A percentile compares a stretch with the other conserved stretches of the same genome.
These are phyloP conservation scores for Globisporangium nodosum DNA, from an alignment of 352 stramenopile genomes.

Conservation along the genomic window DNA sequence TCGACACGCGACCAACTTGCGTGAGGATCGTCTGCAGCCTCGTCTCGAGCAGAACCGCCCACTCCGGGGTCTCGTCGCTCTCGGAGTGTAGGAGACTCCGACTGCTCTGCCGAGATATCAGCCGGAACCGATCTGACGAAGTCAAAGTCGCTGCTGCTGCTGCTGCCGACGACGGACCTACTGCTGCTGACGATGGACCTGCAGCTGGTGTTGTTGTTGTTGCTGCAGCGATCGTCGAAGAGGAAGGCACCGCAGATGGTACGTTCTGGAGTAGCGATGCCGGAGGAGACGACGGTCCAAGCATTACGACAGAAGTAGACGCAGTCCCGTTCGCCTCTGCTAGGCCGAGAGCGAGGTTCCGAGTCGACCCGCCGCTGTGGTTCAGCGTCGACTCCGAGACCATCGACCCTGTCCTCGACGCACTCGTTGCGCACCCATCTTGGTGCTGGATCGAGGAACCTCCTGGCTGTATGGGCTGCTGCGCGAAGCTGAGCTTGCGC, in stretches of 20 bases:
- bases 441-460: not conserved
- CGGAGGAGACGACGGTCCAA: not conserved
- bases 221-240: not conserved
- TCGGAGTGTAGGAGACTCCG: constrained; percentile 5
- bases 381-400: not conserved
- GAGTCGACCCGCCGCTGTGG: constrained; percentile 1
- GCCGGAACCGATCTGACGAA: not conserved
- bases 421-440: not conserved
- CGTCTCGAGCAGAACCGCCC: constrained; percentile 41
- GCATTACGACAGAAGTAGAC: not conserved
- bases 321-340: not conserved
- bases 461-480: constrained; percentile 1
- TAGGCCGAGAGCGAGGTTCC: not conserved
- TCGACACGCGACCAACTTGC: constrained; percentile 46
- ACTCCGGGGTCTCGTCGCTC: constrained; percentile 27
- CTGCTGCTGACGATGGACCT: not conserved
- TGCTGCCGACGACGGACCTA: not conserved
- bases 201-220: not conserved
- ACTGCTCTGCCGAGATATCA: constrained; percentile 1
- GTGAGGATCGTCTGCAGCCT: constrained; percentile 49
- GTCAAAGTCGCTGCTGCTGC: constrained; percentile 2
- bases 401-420: not conserved
- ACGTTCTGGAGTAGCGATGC: not conserved
- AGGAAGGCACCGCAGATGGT: not conserved
- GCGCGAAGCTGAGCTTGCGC: constrained; percentile 13